These are phyloP conservation scores for Penicillium simplicissimum DNA, from an alignment of 495 filamentous ascomycete genomes.

Conservation along the genomic window DNA sequence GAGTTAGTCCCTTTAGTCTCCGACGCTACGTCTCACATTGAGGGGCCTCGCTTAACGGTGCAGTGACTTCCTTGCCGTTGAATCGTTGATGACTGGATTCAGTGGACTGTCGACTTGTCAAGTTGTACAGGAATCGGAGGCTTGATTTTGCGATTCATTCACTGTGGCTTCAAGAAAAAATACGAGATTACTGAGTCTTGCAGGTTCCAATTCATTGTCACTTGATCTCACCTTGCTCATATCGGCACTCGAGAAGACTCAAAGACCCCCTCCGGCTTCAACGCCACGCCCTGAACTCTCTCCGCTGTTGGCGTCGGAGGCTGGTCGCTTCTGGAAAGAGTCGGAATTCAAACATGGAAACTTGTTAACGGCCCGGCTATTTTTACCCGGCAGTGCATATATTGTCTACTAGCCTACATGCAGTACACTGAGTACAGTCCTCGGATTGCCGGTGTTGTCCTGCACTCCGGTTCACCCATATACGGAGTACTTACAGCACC, in stretches of 20 bases:
- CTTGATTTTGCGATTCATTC: neutral
- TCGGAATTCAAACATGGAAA: slow-evolving; percentile 7
- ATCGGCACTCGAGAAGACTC: neutral
- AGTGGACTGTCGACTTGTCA: too few relatives aligned
- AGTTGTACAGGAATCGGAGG: too few relatives aligned
- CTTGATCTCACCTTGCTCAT: neutral
- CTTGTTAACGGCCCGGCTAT: neutral
- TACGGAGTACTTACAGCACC: neutral
- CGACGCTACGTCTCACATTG: slow-evolving; percentile 30
- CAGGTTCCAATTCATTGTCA: neutral
- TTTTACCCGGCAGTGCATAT: neutral
- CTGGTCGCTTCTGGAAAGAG: slow-evolving; percentile 3
- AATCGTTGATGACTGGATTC: too few relatives aligned
- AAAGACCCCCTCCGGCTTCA: neutral
- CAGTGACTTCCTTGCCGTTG: too few relatives aligned
- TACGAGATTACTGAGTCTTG: neutral
- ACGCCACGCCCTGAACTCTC: neutral
- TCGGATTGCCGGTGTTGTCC: too few relatives aligned
- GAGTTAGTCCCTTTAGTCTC: slow-evolving; percentile 26
- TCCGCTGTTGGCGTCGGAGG: neutral
- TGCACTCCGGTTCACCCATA: too few relatives aligned
- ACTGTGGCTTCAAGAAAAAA: neutral
- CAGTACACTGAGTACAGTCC: too few relatives aligned
- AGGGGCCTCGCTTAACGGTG: neutral
- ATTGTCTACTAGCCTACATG: neutral